Percentiles rank a stretch among this genome's conserved stretches.
Conservation (phyloP, 164 flowering plant genomes). For the Berberis vulgaris region DNA sequence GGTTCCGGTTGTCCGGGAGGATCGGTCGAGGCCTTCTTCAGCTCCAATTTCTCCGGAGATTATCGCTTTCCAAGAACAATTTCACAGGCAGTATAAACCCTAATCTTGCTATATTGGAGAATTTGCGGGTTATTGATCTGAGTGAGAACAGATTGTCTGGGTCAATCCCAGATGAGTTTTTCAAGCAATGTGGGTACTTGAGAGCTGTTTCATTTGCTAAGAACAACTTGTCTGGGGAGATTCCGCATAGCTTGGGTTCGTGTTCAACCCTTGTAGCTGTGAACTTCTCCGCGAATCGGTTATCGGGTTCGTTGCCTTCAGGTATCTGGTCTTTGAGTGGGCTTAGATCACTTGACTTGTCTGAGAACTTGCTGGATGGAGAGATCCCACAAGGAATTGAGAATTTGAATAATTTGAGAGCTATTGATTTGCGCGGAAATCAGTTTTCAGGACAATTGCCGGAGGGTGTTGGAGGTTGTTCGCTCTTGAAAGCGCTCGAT, state of each 20-base stretch:
- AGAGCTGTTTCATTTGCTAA: slow-evolving; percentile 53
- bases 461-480: slow-evolving; percentile 63
- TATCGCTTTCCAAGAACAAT: slow-evolving; percentile 67
- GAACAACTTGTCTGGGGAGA: slow-evolving; percentile 52
- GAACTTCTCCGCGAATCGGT: slow-evolving; percentile 57
- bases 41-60: slow-evolving; percentile 47
- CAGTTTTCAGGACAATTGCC: slow-evolving; percentile 56
- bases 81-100: slow-evolving; percentile 60
- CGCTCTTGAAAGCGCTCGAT: slow-evolving; percentile 49
- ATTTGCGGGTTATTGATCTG: slow-evolving; percentile 52
- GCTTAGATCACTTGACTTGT: slow-evolving; percentile 63
- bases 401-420: slow-evolving; percentile 41
- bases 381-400: slow-evolving; percentile 61
- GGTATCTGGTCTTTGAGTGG: slow-evolving; percentile 63
- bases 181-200: slow-evolving; percentile 65
- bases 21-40: slow-evolving; percentile 64
- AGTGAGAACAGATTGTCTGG: slow-evolving; percentile 71
- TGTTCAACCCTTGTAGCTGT: slow-evolving; percentile 54
- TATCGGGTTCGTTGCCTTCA: slow-evolving; percentile 58
- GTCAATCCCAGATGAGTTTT: slow-evolving; percentile 58
- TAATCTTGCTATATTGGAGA: slow-evolving; percentile 35
- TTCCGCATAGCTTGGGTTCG: slow-evolving; percentile 57
- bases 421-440: slow-evolving; percentile 44
- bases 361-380: slow-evolving; percentile 60
- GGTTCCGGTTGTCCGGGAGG: slow-evolving; percentile 62